phyloP scores from a whole-genome alignment of 805 yeast species.

The Gaillardinia entomophila region DNA sequence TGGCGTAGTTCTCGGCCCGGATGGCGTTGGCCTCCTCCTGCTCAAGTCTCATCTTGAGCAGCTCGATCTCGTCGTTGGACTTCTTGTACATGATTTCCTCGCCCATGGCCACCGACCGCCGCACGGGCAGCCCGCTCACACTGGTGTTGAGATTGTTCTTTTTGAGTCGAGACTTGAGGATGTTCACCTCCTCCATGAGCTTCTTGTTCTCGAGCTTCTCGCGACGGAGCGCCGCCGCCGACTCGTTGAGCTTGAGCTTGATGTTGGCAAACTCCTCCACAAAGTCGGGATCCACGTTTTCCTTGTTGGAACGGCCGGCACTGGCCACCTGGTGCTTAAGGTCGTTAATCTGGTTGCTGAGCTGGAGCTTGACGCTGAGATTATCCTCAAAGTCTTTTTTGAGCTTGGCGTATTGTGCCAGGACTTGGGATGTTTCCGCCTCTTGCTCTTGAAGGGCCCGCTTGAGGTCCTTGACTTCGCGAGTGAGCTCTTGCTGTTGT shows the following conservation, averaged over 20 bases:
- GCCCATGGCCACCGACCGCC: slow-evolving; percentile 30
- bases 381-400: slow-evolving; percentile 5
- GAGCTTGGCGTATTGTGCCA: slow-evolving; percentile 7
- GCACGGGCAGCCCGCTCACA: slow-evolving; percentile 10
- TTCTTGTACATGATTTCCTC: slow-evolving; percentile 16
- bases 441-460: background rate
- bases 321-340: slow-evolving; percentile 3
- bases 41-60: slow-evolving; percentile 42
- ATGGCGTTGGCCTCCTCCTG: slow-evolving; percentile 46
- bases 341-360: slow-evolving; percentile 2
- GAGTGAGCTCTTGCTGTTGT: background rate
- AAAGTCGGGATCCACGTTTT: slow-evolving; percentile 16
- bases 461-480: background rate
- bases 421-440: background rate
- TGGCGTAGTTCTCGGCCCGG: slow-evolving; percentile 47
- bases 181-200: slow-evolving; percentile 50
- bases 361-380: slow-evolving; percentile 6
- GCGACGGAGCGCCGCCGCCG: slow-evolving; percentile 41
- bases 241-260: slow-evolving; percentile 48
- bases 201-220: slow-evolving; percentile 42
- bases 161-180: slow-evolving; percentile 49
- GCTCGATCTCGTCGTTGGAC: slow-evolving; percentile 41
- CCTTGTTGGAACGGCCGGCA: slow-evolving; percentile 4
- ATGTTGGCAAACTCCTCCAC: slow-evolving; percentile 42
- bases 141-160: slow-evolving; percentile 11